These are phyloP conservation scores for Synchytrium microbalum DNA, from an alignment of 371 early-diverging fungal genomes.

Conservation along the genomic window DNA sequence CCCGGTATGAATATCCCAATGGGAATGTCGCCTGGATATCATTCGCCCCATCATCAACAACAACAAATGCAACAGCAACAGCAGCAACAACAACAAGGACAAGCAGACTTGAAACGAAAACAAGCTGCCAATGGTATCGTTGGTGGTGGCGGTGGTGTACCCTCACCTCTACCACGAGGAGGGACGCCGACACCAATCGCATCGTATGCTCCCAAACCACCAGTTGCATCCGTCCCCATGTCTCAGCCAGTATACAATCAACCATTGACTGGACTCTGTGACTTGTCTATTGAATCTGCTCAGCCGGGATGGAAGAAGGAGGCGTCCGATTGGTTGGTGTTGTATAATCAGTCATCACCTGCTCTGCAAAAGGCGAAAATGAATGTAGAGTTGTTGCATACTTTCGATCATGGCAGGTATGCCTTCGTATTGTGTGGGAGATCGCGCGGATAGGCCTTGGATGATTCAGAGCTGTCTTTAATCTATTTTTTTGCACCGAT, in stretches of 20 bases:
- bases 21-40: slow-evolving; percentile 16
- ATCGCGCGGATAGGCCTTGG: no score
- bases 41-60: slow-evolving; percentile 18
- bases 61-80: slow-evolving; percentile 12
- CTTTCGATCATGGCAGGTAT: slow-evolving; percentile 66
- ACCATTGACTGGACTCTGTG: slow-evolving; percentile 51
- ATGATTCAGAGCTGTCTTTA: no score
- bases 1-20: background rate
- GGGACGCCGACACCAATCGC: slow-evolving; percentile 10
- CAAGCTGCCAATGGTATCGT: background rate
- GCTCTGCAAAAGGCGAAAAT: slow-evolving; percentile 34
- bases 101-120: background rate
- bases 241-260: slow-evolving; percentile 3
- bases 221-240: background rate
- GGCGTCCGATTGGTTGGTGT: slow-evolving; percentile 80
- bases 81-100: slow-evolving; percentile 8
- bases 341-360: slow-evolving; percentile 28
- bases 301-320: slow-evolving; percentile 78
- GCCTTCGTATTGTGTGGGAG: background rate
- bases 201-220: slow-evolving; percentile 8
- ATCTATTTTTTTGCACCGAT: slow-evolving; percentile 2
- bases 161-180: background rate
- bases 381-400: slow-evolving; percentile 77
- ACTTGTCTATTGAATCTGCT: slow-evolving; percentile 74
- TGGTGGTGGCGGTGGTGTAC: background rate